These are phyloP conservation scores for Mycena pura DNA, from an alignment of 768 basidiomycete genomes.

Conservation along the genomic window DNA sequence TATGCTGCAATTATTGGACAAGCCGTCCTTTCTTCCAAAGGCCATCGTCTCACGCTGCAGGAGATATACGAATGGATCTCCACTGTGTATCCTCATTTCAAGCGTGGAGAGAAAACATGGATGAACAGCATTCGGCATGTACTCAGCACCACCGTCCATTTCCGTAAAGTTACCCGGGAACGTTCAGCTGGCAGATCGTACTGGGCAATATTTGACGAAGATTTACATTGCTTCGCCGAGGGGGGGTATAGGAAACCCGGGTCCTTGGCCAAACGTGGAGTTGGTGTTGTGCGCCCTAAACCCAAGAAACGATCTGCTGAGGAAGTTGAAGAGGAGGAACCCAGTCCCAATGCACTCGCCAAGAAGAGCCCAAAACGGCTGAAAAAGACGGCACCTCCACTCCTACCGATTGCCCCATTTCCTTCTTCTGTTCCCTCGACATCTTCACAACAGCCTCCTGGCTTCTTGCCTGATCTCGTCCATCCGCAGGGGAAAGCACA, in stretches of 20 bases:
- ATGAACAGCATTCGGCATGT: slow-evolving; percentile 99
- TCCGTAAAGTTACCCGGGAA: slow-evolving; percentile 84
- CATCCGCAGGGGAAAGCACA: slow-evolving; percentile 22
- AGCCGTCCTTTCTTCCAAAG: slow-evolving; percentile 85
- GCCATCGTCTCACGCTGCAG: slow-evolving; percentile 87
- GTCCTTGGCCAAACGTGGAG: not conserved
- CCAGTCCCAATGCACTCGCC: slow-evolving; percentile 10
- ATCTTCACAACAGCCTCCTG: slow-evolving; percentile 17
- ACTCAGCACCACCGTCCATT: slow-evolving; percentile 89
- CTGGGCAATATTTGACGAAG: slow-evolving; percentile 88
- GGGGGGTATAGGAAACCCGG: slow-evolving; percentile 78
- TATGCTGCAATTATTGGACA: slow-evolving; percentile 97
- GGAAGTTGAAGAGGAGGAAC: slow-evolving; percentile 22
- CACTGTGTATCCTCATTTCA: slow-evolving; percentile 91
- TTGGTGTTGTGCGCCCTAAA: slow-evolving; percentile 30
- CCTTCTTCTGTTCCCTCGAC: not conserved
- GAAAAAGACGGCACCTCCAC: slow-evolving; percentile 28
- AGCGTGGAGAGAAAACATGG: slow-evolving; percentile 93
- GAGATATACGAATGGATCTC: slow-evolving; percentile 98
- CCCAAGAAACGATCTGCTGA: slow-evolving; percentile 45
- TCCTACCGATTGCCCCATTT: not conserved
- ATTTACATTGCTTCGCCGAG: slow-evolving; percentile 81
- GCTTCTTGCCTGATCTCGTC: slow-evolving; percentile 22
- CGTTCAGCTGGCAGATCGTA: slow-evolving; percentile 81
- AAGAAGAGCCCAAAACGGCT: slow-evolving; percentile 37